These are phyloP conservation scores for Elymus sibiricus DNA, from an alignment of 176 grass and related monocot species.

Conservation along the genomic window DNA sequence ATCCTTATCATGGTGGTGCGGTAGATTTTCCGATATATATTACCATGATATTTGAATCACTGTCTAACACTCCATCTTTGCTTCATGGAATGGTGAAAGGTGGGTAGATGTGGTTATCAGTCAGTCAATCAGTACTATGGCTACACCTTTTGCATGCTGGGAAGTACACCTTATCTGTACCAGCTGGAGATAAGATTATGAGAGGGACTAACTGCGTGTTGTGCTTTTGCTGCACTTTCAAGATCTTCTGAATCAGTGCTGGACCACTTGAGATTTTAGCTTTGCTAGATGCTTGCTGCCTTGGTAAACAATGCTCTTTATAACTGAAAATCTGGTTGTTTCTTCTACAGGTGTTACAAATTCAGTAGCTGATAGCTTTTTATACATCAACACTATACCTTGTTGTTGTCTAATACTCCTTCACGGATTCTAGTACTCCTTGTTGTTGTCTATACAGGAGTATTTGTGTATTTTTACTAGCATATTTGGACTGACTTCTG, in stretches of 20 bases:
- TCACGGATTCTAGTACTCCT: neutral
- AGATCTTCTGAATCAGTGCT: neutral
- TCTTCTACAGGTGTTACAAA: neutral
- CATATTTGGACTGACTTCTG: neutral
- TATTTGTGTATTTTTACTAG: neutral
- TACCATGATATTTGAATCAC: too few species aligned
- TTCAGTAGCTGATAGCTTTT: neutral
- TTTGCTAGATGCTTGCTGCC: neutral
- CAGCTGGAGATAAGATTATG: too few species aligned
- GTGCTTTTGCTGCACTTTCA: neutral
- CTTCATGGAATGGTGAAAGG: too few species aligned
- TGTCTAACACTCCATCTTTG: too few species aligned
- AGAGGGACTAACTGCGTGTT: too few species aligned
- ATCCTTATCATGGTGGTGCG: too few species aligned
- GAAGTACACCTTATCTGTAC: too few species aligned
- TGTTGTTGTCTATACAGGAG: neutral
- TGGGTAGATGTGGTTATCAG: too few species aligned
- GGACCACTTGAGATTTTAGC: neutral
- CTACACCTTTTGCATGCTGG: too few species aligned
- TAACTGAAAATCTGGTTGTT: neutral
- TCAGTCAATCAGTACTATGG: too few species aligned
- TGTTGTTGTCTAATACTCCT: neutral
- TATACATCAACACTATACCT: neutral
- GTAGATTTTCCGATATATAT: too few species aligned
- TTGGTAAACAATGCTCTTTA: neutral